phyloP scores from a whole-genome alignment of 306 rosid species.

The Hippophae rhamnoides region DNA sequence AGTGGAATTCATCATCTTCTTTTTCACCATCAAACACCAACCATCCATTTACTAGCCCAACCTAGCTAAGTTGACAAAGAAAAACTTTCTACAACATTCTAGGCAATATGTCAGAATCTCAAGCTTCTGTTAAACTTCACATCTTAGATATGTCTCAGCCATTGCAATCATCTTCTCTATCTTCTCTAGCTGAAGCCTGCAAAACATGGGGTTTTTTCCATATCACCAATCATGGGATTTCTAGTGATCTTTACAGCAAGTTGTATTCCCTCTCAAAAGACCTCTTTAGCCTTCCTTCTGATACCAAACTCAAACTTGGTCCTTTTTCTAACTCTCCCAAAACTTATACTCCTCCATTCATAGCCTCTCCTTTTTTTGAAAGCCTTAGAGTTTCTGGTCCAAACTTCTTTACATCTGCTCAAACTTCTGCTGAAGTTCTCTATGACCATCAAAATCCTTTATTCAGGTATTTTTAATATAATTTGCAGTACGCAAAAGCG shows the following conservation, averaged over 20 bases:
- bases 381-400: slow-evolving; percentile 85
- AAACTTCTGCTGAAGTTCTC: slow-evolving; percentile 49
- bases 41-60: slow-evolving; percentile 19
- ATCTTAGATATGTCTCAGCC: slow-evolving; percentile 71
- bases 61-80: slow-evolving; percentile 38
- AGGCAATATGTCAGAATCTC: slow-evolving; percentile 26
- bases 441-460: slow-evolving; percentile 36
- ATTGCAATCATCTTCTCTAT: slow-evolving; percentile 40
- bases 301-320: slow-evolving; percentile 76
- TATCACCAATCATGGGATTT: slow-evolving; percentile 84
- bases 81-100: slow-evolving; percentile 24
- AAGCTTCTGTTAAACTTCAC: slow-evolving; percentile 58
- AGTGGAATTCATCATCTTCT: neutral
- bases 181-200: slow-evolving; percentile 62
- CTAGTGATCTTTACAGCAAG: slow-evolving; percentile 55
- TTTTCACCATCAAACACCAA: neutral
- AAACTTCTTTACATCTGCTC: slow-evolving; percentile 63
- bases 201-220: slow-evolving; percentile 89
- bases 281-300: slow-evolving; percentile 64
- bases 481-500: neutral
- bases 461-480: slow-evolving; percentile 43
- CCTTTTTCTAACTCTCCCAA: slow-evolving; percentile 59
- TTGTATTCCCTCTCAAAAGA: slow-evolving; percentile 40
- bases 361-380: slow-evolving; percentile 97
- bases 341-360: slow-evolving; percentile 82